phyloP scores from a whole-genome alignment of 2,329 filamentous ascomycete genomes.

The Metarhizium rileyi region DNA sequence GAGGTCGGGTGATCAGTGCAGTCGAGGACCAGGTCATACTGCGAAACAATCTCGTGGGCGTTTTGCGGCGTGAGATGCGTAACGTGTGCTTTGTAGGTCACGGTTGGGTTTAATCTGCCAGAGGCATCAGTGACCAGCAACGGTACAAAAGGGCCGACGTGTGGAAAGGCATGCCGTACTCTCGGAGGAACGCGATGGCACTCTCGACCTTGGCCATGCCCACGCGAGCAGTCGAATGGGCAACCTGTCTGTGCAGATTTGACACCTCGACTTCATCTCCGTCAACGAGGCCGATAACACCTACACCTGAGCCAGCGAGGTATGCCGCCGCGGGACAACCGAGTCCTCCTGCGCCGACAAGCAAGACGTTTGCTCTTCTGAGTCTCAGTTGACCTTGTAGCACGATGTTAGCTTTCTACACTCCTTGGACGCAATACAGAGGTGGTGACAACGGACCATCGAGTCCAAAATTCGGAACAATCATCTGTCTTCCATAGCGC shows the following conservation, averaged over 20 bases:
- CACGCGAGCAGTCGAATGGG: conserved; percentile 62
- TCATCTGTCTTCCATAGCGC: conserved; percentile 84
- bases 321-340: conserved; percentile 93
- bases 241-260: conserved; percentile 86
- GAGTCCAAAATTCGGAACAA: conserved; percentile 72
- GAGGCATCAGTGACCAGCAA: conserved; percentile 6
- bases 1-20: conserved; percentile 91
- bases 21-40: conserved; percentile 81
- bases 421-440: not conserved
- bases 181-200: conserved; percentile 48
- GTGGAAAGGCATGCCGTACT: too few relatives aligned
- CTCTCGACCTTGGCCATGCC: conserved; percentile 76
- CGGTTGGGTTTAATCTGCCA: conserved; percentile 59
- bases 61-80: conserved; percentile 59
- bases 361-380: conserved; percentile 58
- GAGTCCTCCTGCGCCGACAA: conserved; percentile 81
- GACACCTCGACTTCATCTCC: conserved; percentile 81
- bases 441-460: conserved; percentile 43
- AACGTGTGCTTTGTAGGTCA: conserved; percentile 53
- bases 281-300: conserved; percentile 74
- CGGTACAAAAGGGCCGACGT: not conserved
- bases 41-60: conserved; percentile 53
- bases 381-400: conserved; percentile 63
- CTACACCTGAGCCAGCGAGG: conserved; percentile 79
- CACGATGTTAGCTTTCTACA: not conserved